phyloP scores from a whole-genome alignment of 1,139 yeast species.

The Kurtzmaniella quercitrusa region DNA sequence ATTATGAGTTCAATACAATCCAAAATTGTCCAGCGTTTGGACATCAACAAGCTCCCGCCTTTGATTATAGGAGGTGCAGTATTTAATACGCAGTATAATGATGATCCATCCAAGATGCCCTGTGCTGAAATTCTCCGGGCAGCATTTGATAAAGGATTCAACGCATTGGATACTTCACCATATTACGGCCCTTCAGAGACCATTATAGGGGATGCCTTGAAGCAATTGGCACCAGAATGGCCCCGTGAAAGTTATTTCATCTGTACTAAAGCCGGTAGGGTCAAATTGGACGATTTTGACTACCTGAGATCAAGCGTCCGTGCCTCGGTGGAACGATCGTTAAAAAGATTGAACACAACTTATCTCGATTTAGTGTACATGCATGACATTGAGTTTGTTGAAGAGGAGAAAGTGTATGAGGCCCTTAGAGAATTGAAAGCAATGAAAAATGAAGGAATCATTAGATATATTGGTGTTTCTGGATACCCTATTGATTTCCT shows the following conservation, averaged over 20 bases:
- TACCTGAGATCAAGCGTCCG: conserved; percentile 61
- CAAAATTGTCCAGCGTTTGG: not conserved
- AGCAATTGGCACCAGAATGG: conserved; percentile 33
- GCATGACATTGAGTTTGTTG: conserved; percentile 86
- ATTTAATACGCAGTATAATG: conserved; percentile 72
- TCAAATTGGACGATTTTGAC: conserved; percentile 66
- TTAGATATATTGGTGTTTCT: conserved; percentile 69
- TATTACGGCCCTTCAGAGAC: conserved; percentile 89
- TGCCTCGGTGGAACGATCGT: conserved; percentile 60
- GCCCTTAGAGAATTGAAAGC: conserved; percentile 60
- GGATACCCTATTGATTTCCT: conserved; percentile 83
- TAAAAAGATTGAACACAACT: conserved; percentile 57
- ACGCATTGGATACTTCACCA: conserved; percentile 87
- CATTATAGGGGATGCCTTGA: conserved; percentile 65
- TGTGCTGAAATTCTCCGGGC: conserved; percentile 50
- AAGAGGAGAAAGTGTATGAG: conserved; percentile 47
- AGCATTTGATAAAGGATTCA: conserved; percentile 66
- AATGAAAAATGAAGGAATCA: conserved; percentile 61
- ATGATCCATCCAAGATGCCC: conserved; percentile 58
- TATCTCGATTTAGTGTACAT: conserved; percentile 79
- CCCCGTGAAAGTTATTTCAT: conserved; percentile 64
- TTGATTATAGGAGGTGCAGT: conserved; percentile 83
- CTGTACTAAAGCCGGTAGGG: conserved; percentile 86
- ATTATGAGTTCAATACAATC: not conserved
- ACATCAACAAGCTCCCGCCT: conserved; percentile 44